Conservation (phyloP, 2,329 filamentous ascomycete genomes). For the Emergomyces orientalis region DNA sequence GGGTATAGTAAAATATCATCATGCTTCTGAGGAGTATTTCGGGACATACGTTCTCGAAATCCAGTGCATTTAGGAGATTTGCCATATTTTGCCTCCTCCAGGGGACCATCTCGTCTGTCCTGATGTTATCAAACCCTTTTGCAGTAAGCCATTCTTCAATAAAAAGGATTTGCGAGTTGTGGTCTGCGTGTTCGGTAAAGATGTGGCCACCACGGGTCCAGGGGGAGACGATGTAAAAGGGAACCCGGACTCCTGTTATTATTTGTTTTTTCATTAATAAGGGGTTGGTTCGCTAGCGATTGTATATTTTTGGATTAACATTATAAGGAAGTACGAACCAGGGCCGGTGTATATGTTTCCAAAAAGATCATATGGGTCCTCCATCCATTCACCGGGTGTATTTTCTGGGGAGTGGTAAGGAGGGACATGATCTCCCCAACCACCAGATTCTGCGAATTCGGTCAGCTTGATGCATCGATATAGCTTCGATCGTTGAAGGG, state of each 20-base stretch:
- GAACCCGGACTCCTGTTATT: slow-evolving; percentile 41
- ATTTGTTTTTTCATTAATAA: slow-evolving; percentile 1
- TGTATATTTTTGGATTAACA: neutral
- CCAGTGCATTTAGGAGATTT: slow-evolving; percentile 41
- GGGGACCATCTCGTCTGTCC: slow-evolving; percentile 36
- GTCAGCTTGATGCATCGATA: neutral
- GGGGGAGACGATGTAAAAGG: slow-evolving; percentile 48
- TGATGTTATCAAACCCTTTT: slow-evolving; percentile 34
- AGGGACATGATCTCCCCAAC: slow-evolving; percentile 48
- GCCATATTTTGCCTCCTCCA: slow-evolving; percentile 44
- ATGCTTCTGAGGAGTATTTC: neutral
- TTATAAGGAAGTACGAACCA: slow-evolving; percentile 16
- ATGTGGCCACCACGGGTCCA: slow-evolving; percentile 48
- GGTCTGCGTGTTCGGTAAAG: slow-evolving; percentile 47
- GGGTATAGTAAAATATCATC: slow-evolving; percentile 4
- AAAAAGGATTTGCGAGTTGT: slow-evolving; percentile 48
- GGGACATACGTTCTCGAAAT: slow-evolving; percentile 31
- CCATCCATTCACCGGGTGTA: slow-evolving; percentile 46
- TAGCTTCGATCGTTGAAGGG: neutral
- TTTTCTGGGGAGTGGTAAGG: slow-evolving; percentile 43
- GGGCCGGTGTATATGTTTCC: slow-evolving; percentile 39
- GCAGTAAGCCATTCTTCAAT: slow-evolving; percentile 44
- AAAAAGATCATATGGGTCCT: slow-evolving; percentile 37
- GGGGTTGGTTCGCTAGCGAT: neutral
- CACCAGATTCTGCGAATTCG: slow-evolving; percentile 39